Evolutionary conservation across 192 early-diverging fungal genomes (phyloP).

Genomic region (Mortierella alpina): DNA sequence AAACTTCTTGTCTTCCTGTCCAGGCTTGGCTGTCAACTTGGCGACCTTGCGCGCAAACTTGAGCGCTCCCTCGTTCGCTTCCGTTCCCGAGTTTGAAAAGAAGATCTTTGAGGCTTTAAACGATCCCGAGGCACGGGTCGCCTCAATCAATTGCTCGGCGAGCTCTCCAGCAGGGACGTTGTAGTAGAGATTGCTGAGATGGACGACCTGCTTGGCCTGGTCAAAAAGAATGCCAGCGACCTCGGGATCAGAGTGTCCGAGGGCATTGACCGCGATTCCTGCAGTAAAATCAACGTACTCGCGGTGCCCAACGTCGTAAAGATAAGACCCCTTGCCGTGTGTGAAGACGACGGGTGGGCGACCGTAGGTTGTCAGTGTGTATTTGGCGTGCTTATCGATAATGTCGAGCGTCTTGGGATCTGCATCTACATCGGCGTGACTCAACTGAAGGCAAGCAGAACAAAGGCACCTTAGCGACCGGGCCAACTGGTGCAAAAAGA

Average conservation of each 20-base stretch:
- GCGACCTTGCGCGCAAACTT: constrained; percentile 97
- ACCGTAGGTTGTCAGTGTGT: constrained; percentile 76
- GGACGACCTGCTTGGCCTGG: constrained; percentile 86
- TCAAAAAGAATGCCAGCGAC: constrained; percentile 79
- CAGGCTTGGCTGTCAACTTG: constrained; percentile 62
- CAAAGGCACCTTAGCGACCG: background rate
- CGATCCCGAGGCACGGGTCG: constrained; percentile 60
- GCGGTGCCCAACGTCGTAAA: constrained; percentile 82
- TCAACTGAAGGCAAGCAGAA: constrained; percentile 44
- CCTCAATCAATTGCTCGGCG: constrained; percentile 79
- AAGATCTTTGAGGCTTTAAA: constrained; percentile 80
- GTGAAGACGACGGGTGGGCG: constrained; percentile 80
- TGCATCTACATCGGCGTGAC: constrained; percentile 62
- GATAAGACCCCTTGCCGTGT: constrained; percentile 82
- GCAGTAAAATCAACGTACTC: constrained; percentile 92
- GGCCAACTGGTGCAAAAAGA: background rate
- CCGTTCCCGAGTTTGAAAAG: constrained; percentile 96
- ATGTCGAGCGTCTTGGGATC: constrained; percentile 53
- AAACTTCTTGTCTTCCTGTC: constrained; percentile 68
- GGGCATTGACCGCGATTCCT: constrained; percentile 94
- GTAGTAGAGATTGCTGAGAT: constrained; percentile 93
- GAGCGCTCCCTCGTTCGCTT: constrained; percentile 97
- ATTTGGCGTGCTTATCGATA: constrained; percentile 64
- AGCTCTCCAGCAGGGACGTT: constrained; percentile 88
- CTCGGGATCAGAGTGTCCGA: constrained; percentile 88